A percentile compares a stretch with the other conserved stretches of the same genome.
Evolutionary conservation across 1,284 basidiomycete species (phyloP).

Genomic region (Rhodotorula sp.): DNA sequence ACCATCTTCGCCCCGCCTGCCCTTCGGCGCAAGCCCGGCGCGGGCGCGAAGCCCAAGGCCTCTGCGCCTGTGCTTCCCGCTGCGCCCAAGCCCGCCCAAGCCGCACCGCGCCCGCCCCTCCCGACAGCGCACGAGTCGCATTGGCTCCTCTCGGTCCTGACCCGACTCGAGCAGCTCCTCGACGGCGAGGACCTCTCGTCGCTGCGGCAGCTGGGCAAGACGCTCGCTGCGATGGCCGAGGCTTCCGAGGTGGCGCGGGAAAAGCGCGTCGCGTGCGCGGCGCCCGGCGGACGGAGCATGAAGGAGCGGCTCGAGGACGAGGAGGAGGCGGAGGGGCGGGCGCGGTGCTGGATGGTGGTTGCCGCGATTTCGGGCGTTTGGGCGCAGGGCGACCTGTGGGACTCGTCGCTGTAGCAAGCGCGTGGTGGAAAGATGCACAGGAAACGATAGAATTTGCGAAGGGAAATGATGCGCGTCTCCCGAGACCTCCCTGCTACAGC

Average conservation of each 20-base stretch:
- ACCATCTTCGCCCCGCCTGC: conserved; percentile 44
- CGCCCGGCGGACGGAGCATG: conserved; percentile 31
- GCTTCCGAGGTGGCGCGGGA: conserved; percentile 43
- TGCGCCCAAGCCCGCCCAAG: neutral
- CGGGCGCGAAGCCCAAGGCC: neutral
- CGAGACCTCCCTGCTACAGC: too few relatives aligned
- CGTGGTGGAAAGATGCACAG: neutral
- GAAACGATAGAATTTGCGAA: neutral
- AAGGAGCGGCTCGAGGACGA: conserved; percentile 25
- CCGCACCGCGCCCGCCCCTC: conserved; percentile 50
- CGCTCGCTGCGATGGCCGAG: conserved; percentile 62
- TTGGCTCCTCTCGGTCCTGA: conserved; percentile 82
- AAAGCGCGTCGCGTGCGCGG: neutral
- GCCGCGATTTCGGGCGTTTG: conserved; percentile 71
- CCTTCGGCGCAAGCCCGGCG: conserved; percentile 17
- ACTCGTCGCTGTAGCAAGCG: conserved; percentile 54
- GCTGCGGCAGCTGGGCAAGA: conserved; percentile 74
- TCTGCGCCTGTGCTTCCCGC: neutral
- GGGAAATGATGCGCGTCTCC: neutral
- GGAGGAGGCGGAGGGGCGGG: conserved; percentile 54
- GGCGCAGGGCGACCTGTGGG: conserved; percentile 84
- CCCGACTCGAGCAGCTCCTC: conserved; percentile 69
- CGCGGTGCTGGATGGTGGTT: conserved; percentile 82
- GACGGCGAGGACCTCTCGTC: conserved; percentile 75
- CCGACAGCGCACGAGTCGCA: conserved; percentile 68